Percentiles rank a stretch among this genome's conserved stretches.
phyloP scores from a whole-genome alignment of 805 yeast genomes.

The Wickerhamiella australiensis region DNA sequence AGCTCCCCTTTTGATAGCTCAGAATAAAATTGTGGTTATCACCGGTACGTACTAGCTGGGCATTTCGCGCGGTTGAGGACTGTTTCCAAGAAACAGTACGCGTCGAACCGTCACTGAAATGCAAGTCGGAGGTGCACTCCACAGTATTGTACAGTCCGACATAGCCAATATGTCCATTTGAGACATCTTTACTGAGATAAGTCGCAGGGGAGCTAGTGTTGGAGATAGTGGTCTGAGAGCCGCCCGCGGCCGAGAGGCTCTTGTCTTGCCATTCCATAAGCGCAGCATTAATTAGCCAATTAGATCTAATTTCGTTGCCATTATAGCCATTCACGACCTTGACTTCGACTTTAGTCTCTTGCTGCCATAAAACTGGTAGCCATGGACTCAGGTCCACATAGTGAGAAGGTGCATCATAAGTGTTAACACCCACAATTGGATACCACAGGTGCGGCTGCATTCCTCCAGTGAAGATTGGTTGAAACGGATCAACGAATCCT shows the following conservation, averaged over 20 bases:
- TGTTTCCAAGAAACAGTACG: slow-evolving; percentile 4
- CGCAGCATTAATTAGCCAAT: slow-evolving; percentile 28
- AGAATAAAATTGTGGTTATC: not conserved
- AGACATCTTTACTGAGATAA: not conserved
- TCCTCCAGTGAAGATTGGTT: slow-evolving; percentile 72
- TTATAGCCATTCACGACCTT: slow-evolving; percentile 33
- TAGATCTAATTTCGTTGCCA: slow-evolving; percentile 16
- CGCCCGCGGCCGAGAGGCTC: slow-evolving; percentile 23
- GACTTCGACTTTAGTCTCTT: slow-evolving; percentile 38
- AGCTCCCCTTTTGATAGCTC: not conserved
- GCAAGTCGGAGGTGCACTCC: not conserved
- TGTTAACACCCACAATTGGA: slow-evolving; percentile 60
- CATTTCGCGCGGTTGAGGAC: not conserved
- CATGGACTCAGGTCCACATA: slow-evolving; percentile 59
- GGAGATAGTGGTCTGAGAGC: not conserved
- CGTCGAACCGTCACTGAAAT: slow-evolving; percentile 3
- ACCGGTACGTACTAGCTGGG: slow-evolving; percentile 3
- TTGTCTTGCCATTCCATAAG: slow-evolving; percentile 25
- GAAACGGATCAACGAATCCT: slow-evolving; percentile 54
- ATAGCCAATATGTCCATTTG: not conserved
- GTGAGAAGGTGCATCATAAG: slow-evolving; percentile 62
- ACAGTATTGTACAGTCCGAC: slow-evolving; percentile 1
- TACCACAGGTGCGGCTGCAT: slow-evolving; percentile 69
- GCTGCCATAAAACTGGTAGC: slow-evolving; percentile 57
- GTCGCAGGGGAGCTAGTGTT: not conserved